A percentile compares a stretch with the other conserved stretches of the same genome.
These are phyloP conservation scores for Galeopsis tetrahit DNA, from an alignment of 257 asterid species.

Conservation along the genomic window DNA sequence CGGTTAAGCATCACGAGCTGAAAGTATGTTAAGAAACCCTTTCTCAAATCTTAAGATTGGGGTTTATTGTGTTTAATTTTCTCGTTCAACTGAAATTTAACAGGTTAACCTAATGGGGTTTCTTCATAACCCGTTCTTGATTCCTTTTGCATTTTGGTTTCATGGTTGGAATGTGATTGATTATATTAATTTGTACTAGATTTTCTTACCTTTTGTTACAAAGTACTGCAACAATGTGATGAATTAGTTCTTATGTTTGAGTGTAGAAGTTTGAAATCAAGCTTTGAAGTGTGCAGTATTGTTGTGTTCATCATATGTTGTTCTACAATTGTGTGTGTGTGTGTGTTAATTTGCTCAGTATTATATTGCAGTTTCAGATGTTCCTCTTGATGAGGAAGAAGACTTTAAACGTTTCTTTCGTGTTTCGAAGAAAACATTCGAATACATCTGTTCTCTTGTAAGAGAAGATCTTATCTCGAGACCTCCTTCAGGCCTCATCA, in stretches of 20 bases:
- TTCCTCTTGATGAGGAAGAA: slow-evolving; percentile 68
- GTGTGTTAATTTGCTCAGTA: slow-evolving; percentile 7
- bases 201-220: background rate
- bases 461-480: slow-evolving; percentile 94
- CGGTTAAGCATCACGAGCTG: slow-evolving; percentile 3
- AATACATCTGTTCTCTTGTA: slow-evolving; percentile 86
- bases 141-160: slow-evolving; percentile 22
- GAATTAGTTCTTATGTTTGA: background rate
- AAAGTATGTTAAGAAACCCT: slow-evolving; percentile 22
- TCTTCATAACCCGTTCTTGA: slow-evolving; percentile 10
- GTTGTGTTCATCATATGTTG: background rate
- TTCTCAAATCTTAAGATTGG: slow-evolving; percentile 11
- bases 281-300: background rate
- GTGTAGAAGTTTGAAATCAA: background rate
- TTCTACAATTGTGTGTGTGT: background rate
- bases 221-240: slow-evolving; percentile 1
- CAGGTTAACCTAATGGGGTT: background rate
- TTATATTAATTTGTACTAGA: background rate
- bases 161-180: background rate
- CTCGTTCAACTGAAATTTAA: background rate
- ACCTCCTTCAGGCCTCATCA: slow-evolving; percentile 97
- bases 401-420: slow-evolving; percentile 88
- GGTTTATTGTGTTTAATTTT: slow-evolving; percentile 1
- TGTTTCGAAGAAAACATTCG: slow-evolving; percentile 76
- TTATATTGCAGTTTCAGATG: slow-evolving; percentile 50